Base-by-base conservation (phyloP, 345 rosid genomes). In the Ailanthus altissimus region DNA sequence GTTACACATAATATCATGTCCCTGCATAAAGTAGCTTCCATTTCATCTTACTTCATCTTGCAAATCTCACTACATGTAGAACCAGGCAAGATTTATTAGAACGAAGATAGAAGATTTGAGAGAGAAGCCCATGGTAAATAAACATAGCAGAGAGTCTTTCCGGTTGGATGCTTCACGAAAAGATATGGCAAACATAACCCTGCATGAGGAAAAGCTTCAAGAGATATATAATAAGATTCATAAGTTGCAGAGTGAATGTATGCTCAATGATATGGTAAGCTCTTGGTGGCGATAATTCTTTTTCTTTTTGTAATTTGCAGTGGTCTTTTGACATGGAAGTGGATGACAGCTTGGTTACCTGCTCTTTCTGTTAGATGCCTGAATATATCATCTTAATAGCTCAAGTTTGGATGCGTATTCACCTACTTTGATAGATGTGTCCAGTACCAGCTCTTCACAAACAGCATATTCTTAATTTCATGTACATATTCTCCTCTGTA, bases 161-260 rank as follows among this genome's bases (percentile, higher is more conserved):
- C 81, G 85, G 46, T 72, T 75, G 58, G 67, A 80, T 57, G 72
- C 63, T 56, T 18, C 80, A 54, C 77, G 63, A 64, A 83, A 82
- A 64, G 87, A 83, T 79, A 70, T 28, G 61, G 28, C 62, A 16
- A 74, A 86, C 72, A 56, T 80, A 77, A 53, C 87, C 36, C 56
- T 72, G 75, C 83, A 79, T 11, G 89, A 88, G 77, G 94, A 91
- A 79, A 89, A 91, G 85, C 87, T 89, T 86, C 86, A 73, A 70
- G 91, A 95, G 80, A 75, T 91, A 57, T 61, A 54, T 28, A 86
- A 82, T 63, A 83, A 79, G 84, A 85, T 92, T 50, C 89, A 6
- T 75, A 89, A 85, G 47, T 84, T 92, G 73, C 93, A 88, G 71
- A 76, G 77, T 80, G 86, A 89, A 84, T 74, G 81, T 72, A 78